A percentile compares a stretch with the other conserved stretches of the same genome.
Conservation (phyloP, 1,284 basidiomycete genomes). For the Leccinum subspadiceum region DNA sequence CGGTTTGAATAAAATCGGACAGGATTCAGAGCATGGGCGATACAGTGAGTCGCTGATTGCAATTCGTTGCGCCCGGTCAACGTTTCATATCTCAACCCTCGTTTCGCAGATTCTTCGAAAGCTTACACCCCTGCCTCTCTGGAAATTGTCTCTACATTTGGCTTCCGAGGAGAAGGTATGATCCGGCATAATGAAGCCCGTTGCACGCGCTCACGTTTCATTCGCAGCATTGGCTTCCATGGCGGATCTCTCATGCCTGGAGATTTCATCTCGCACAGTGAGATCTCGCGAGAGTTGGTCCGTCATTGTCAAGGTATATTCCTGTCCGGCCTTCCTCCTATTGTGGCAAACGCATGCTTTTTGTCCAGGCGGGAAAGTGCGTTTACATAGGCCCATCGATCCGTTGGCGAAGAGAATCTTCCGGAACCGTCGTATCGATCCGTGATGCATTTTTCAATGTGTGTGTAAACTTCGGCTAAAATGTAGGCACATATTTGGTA, state of each 20-base stretch:
- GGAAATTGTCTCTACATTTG: constrained; percentile 65
- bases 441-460: constrained; percentile 88
- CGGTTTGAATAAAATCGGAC: constrained; percentile 54
- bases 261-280: constrained; percentile 71
- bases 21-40: constrained; percentile 50
- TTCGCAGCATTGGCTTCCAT: constrained; percentile 76
- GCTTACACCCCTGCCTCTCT: constrained; percentile 51
- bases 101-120: constrained; percentile 65
- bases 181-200: background rate
- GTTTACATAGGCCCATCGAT: constrained; percentile 73
- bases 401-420: constrained; percentile 64
- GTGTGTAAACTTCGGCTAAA: constrained; percentile 24
- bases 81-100: background rate
- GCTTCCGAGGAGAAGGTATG: constrained; percentile 87
- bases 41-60: constrained; percentile 55
- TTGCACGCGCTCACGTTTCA: constrained; percentile 10
- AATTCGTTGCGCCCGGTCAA: background rate
- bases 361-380: constrained; percentile 54
- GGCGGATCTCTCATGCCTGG: constrained; percentile 70
- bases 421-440: constrained; percentile 78
- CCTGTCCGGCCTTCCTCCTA: background rate
- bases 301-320: constrained; percentile 69
- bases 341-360: constrained; percentile 1
- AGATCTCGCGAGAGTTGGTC: constrained; percentile 63
- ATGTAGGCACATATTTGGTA: constrained; percentile 6